A percentile compares a stretch with the other conserved stretches of the same genome.
Evolutionary conservation across 176 grass and related monocot species (phyloP).

Genomic region (Cymbopogon citratus): DNA sequence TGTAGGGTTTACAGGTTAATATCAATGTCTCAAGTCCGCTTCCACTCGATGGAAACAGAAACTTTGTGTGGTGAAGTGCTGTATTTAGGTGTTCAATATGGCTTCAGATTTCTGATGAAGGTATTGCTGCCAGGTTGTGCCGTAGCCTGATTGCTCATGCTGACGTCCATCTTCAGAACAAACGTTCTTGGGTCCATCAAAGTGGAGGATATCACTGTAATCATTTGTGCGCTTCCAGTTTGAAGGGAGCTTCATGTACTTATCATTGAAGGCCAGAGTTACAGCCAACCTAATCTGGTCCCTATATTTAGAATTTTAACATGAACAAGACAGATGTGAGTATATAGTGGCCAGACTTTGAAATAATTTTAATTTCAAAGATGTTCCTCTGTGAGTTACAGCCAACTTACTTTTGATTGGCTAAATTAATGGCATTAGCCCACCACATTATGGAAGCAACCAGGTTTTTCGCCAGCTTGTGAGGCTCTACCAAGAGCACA

Average conservation of each 20-base stretch:
- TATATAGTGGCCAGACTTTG: neutral
- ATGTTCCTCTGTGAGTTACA: too few species aligned
- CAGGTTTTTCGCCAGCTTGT: slow-evolving; percentile 44
- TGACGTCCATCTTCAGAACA: slow-evolving; percentile 39
- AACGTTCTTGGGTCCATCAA: slow-evolving; percentile 66
- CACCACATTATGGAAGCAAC: slow-evolving; percentile 56
- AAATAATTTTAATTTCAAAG: too few species aligned
- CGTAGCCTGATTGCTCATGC: slow-evolving; percentile 27
- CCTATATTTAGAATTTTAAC: slow-evolving; percentile 22
- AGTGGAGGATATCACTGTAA: slow-evolving; percentile 37
- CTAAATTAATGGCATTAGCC: slow-evolving; percentile 42
- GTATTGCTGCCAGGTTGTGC: slow-evolving; percentile 52
- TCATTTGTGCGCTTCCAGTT: slow-evolving; percentile 49
- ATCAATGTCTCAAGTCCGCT: neutral
- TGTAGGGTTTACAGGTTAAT: neutral
- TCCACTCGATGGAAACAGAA: neutral
- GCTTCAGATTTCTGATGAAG: slow-evolving; percentile 42
- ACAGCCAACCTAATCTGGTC: slow-evolving; percentile 50
- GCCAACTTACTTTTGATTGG: slow-evolving; percentile 43
- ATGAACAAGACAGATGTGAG: neutral
- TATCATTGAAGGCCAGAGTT: slow-evolving; percentile 48
- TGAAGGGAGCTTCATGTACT: slow-evolving; percentile 64
- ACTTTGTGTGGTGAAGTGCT: neutral
- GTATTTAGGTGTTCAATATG: slow-evolving; percentile 34
- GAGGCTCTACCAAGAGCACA: slow-evolving; percentile 60